phyloP scores from a whole-genome alignment of 345 rosid genomes.

The Populus ilicifolia region DNA sequence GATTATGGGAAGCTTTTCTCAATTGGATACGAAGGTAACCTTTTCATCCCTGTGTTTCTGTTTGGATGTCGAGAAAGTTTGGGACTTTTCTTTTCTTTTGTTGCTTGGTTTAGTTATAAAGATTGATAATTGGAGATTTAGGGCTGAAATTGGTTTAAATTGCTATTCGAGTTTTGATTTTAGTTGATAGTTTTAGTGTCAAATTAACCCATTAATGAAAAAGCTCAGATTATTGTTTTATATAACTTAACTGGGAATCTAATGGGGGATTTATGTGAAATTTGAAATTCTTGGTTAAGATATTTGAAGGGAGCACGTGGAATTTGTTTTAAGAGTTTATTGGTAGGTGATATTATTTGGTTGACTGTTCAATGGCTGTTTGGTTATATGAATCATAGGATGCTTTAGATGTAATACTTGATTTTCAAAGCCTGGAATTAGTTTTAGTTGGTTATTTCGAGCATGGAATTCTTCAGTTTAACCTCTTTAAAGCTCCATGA shows the following conservation, averaged over 20 bases:
- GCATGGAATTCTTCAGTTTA: background rate
- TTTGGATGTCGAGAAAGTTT: constrained; percentile 12
- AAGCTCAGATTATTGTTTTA: background rate
- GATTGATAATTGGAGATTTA: background rate
- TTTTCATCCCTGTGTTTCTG: background rate
- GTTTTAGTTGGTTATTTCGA: background rate
- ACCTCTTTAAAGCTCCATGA: background rate
- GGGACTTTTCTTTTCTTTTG: background rate
- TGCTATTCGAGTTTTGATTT: background rate
- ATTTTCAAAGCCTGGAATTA: background rate
- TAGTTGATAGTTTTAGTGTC: background rate
- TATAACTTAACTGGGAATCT: background rate
- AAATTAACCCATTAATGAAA: background rate
- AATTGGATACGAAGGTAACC: constrained; percentile 41
- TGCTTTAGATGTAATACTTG: background rate
- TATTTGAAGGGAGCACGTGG: background rate
- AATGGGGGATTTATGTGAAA: background rate
- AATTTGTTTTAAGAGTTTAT: background rate
- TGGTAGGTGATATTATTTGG: background rate
- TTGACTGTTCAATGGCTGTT: background rate
- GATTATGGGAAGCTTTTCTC: constrained; percentile 39
- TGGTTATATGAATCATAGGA: background rate
- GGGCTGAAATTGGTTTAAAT: constrained; percentile 2
- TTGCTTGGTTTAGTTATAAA: background rate
- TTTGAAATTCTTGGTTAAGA: background rate